These are phyloP conservation scores for Beta macrorhiza DNA, from an alignment of 179 eudicot genomes.

Conservation along the genomic window DNA sequence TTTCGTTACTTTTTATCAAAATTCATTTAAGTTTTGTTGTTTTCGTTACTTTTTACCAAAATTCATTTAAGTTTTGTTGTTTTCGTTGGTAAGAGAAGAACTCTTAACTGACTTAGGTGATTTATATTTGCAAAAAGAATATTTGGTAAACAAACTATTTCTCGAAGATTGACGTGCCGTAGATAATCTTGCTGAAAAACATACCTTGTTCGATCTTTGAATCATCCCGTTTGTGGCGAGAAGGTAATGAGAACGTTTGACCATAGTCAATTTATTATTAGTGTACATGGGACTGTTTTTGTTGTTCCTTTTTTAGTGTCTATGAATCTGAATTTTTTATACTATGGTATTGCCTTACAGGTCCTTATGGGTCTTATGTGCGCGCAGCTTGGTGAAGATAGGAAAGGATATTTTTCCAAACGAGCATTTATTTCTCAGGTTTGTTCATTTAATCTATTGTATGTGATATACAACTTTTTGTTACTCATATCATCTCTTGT, in stretches of 20 bases:
- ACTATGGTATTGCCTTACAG: slow-evolving; percentile 34
- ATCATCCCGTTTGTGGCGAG: slow-evolving; percentile 32
- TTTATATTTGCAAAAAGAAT: no score
- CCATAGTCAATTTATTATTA: background rate
- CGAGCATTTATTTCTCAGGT: slow-evolving; percentile 66
- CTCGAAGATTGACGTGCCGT: no score
- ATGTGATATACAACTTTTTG: background rate
- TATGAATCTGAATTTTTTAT: background rate
- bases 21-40: no score
- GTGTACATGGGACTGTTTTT: background rate
- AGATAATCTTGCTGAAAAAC: no score
- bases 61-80: no score
- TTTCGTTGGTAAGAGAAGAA: no score
- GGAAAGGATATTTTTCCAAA: slow-evolving; percentile 73
- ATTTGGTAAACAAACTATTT: no score
- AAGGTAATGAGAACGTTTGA: slow-evolving; percentile 51
- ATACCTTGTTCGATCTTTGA: no score
- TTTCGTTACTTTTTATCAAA: no score
- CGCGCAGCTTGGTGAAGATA: slow-evolving; percentile 96
- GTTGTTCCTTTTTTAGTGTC: background rate
- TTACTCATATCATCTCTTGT: background rate
- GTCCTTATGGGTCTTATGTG: slow-evolving; percentile 91
- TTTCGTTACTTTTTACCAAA: no score
- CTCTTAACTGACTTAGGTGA: no score
- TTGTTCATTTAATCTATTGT: background rate